Conservation (phyloP, 345 rosid species). For the Moricandia moricandioides region DNA sequence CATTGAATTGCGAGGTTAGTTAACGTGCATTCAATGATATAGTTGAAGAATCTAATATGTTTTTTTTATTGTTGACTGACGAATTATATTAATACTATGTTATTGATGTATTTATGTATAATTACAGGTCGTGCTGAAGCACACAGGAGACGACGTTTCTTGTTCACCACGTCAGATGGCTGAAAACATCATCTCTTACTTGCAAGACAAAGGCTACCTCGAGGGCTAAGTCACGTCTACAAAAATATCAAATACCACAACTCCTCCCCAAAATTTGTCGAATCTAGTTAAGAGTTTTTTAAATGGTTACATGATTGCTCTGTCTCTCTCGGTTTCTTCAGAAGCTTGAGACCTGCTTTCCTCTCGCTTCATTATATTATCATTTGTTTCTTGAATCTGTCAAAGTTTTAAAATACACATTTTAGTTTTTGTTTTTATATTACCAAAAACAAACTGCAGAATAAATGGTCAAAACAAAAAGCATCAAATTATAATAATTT, state of each 20-base stretch:
- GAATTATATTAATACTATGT: neutral
- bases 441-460: too few relatives aligned
- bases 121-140: conserved; percentile 61
- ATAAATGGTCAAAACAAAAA: too few relatives aligned
- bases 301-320: neutral
- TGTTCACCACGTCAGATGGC: conserved; percentile 67
- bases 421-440: too few relatives aligned
- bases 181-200: conserved; percentile 57
- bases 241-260: neutral
- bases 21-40: neutral
- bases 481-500: too few relatives aligned
- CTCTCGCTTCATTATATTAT: conserved; percentile 20
- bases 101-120: neutral
- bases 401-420: too few relatives aligned
- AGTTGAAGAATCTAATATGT: neutral
- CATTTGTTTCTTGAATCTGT: conserved; percentile 16
- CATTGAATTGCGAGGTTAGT: conserved; percentile 60
- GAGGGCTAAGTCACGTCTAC: conserved; percentile 36
- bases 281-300: neutral
- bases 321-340: conserved; percentile 2
- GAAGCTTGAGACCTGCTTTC: conserved; percentile 19
- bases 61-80: too few relatives aligned
- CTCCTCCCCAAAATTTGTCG: neutral
- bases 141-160: conserved; percentile 38
- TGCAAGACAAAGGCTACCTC: conserved; percentile 66